Base-by-base conservation (phyloP, 768 basidiomycete species). In the Inosperma sp. region DNA sequence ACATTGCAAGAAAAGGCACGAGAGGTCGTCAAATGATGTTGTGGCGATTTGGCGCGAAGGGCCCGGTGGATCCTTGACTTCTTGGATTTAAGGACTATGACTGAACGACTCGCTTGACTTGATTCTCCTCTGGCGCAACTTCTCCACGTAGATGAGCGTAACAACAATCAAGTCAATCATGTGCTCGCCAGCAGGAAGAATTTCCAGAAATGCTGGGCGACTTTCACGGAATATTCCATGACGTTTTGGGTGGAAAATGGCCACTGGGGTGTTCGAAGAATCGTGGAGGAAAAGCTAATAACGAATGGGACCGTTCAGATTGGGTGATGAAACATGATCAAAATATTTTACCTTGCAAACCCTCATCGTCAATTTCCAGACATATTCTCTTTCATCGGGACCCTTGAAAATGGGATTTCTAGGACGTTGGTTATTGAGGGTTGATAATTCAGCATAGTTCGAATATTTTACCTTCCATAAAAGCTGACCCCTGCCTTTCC, bases 61-160 rank as follows among this genome's bases (percentile, higher is more conserved):
- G n/a, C n/a, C n/a, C n/a, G n/a, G n/a, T n/a, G n/a, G n/a, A n/a
- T n/a, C n/a, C n/a, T n/a, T n/a, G n/a, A n/a, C n/a, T n/a, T n/a
- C n/a, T n/a, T n/a, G n/a, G n/a, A n/a, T n/a, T n/a, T n/a, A n/a
- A n/a, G n/a, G n/a, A n/a, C n/a, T n/a, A n/a, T n/a, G n/a, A n/a
- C n/a, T n/a, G n/a, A n/a, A n/a, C n/a, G n/a, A n/a, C n/a, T n/a
- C n/a, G n/a, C n/a, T n/a, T n/a, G n/a, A n/a, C n/a, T n/a, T n/a
- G n/a, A n/a, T n/a, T n/a, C n/a, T n/a, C n/a, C 40, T n/a, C n/a
- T n/a, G 22, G 2, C 54, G 43, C 44, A 62, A 22, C 37, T 56
- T 49, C 42, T 63, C 62, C 10, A 57, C 43, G 39, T 63, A 63
- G 3, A 59, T 40, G 43, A 63, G 60, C 5, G 60, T 61, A 16